Evolutionary conservation across 345 rosid species (phyloP), one percentile per base, ranked within the genome.

Genomic region (Corchorus capsularis): DNA sequence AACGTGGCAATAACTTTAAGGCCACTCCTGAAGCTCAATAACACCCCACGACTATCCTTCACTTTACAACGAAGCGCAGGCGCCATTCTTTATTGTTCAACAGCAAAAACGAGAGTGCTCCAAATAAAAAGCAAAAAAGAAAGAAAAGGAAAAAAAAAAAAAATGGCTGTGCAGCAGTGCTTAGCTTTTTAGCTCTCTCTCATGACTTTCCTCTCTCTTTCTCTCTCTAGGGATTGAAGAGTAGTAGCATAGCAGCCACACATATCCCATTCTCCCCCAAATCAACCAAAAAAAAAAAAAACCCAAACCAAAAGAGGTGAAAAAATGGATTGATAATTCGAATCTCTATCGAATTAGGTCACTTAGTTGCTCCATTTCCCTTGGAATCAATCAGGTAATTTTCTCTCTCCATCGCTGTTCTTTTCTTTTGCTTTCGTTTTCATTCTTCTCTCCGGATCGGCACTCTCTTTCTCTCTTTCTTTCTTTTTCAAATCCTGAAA

Each of bases 181-280:
- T 20, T 52, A 59, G 72, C 81, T 77, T 78, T 82, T 3, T 75
- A 55, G 81, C 69, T 57, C 76, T 55, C 69, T 57, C 76, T 55
- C 81, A 63, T 72, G 50, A 63, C 80, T 69, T 76, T 75, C 75
- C 74, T 80, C 50, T 35, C 37, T 75, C 72, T 72, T 55, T 79
- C 84, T 76, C 77, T 75, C 80, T 63, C 82, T 86, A 82, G 90
- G 88, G 86, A 79, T 89, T 82, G 89, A 83, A 56, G 81, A 81
- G 75, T 56, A 76, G 79, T 63, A 17, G 85, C 83, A 80, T 63
- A 17, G 85, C 83, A 80, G 81, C 82, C 84, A 71, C 82, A 78
- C 47, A 35, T 6, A 37, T 65, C 69, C 69, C 69, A 77, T 60
- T 73, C 59, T 76, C 75, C 84, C 73, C 41, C 56, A 63, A 49